Evolutionary conservation across 805 yeast species (phyloP).

Genomic region (Isabelozyma rhagii): DNA sequence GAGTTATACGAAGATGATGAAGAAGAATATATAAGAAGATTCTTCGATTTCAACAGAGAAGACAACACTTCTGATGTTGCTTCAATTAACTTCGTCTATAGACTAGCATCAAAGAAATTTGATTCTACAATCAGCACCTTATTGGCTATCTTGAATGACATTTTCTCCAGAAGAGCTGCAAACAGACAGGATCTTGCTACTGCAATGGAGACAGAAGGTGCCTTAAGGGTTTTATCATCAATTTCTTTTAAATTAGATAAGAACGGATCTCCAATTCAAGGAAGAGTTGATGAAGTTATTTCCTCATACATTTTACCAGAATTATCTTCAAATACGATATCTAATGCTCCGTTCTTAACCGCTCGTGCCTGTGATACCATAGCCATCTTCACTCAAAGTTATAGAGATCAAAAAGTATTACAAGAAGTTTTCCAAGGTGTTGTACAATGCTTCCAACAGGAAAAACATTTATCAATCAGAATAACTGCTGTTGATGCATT

Average conservation of each 20-base stretch:
- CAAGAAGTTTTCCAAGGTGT: constrained; percentile 41
- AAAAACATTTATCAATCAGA: constrained; percentile 47
- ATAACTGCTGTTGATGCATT: constrained; percentile 53
- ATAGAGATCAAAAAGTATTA: constrained; percentile 30
- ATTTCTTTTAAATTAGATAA: constrained; percentile 36
- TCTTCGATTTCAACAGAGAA: constrained; percentile 46
- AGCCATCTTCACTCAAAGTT: constrained; percentile 36
- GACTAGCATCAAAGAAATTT: constrained; percentile 34
- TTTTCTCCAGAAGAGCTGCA: constrained; percentile 30
- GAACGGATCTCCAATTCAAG: constrained; percentile 33
- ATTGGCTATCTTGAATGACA: constrained; percentile 29
- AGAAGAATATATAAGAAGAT: constrained; percentile 43
- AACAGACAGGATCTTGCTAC: constrained; percentile 20
- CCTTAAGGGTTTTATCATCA: constrained; percentile 39
- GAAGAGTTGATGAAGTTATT: constrained; percentile 37
- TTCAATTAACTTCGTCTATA: constrained; percentile 43
- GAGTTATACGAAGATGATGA: constrained; percentile 46
- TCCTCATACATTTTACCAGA: constrained; percentile 40
- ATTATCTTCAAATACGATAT: constrained; percentile 25
- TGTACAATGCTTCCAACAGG: constrained; percentile 36
- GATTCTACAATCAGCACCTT: constrained; percentile 34
- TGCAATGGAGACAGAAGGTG: constrained; percentile 41
- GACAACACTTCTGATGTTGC: constrained; percentile 49
- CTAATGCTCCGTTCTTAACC: constrained; percentile 37
- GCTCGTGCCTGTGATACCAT: constrained; percentile 47